Evolutionary conservation across 352 stramenopile species (phyloP).

Genomic region (Globisporangium radiosum): DNA sequence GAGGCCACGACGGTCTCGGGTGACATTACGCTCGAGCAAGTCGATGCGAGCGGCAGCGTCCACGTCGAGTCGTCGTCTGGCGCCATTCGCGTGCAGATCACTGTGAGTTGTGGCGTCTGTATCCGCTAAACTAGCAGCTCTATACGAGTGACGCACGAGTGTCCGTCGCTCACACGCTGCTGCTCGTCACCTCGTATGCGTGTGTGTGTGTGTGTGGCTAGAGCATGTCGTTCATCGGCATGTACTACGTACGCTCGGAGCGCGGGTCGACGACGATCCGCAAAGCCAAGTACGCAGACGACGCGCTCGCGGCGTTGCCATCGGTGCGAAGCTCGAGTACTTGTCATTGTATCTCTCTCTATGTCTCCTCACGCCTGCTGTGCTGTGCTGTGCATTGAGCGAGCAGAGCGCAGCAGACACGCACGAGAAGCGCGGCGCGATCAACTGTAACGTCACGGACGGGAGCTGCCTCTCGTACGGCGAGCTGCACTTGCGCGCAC

Average conservation of each 20-base stretch:
- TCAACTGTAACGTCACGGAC: constrained; percentile 52
- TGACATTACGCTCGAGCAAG: constrained; percentile 43
- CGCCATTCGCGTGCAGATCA: constrained; percentile 50
- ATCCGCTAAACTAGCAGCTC: too few species aligned
- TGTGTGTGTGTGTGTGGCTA: constrained; percentile 10
- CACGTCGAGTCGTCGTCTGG: constrained; percentile 65
- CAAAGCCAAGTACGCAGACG: constrained; percentile 45
- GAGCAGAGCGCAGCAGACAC: constrained; percentile 9
- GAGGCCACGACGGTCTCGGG: constrained; percentile 54
- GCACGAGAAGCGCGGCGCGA: constrained; percentile 44
- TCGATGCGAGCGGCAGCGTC: constrained; percentile 43
- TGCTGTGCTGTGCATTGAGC: too few species aligned
- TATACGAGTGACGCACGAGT: too few species aligned
- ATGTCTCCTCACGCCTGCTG: too few species aligned
- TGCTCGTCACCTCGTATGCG: too few species aligned
- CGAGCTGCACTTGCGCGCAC: constrained; percentile 53
- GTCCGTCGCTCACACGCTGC: too few species aligned
- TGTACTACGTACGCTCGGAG: constrained; percentile 67
- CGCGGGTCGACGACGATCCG: constrained; percentile 52
- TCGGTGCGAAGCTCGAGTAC: constrained; percentile 9
- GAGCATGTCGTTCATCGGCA: constrained; percentile 46
- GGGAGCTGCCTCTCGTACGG: constrained; percentile 60
- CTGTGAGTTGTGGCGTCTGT: constrained; percentile 11
- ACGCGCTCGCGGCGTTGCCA: constrained; percentile 25
- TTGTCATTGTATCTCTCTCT: too few species aligned